Evolutionary conservation across 2,329 filamentous ascomycete genomes (phyloP), one percentile per base, ranked within the genome.

Genomic region (Fusarium kyushuense): DNA sequence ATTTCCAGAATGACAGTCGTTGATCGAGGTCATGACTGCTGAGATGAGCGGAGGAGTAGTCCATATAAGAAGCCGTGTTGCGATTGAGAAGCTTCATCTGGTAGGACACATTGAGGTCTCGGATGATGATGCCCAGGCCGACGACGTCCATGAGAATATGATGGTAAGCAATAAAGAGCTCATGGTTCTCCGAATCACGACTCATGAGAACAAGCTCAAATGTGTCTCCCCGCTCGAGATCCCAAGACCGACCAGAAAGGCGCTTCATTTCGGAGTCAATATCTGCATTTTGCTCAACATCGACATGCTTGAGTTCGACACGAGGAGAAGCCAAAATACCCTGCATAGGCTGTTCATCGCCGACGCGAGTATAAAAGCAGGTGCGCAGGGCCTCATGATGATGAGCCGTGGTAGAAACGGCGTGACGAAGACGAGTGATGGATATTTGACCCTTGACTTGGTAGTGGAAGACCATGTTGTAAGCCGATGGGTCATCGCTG

Each of bases 31-130:
- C 33, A 6, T 14, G 7, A 16, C 8, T 38, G 3, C n/a, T 19
- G 6, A 51, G 23, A 10, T 38, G 33, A 32, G 13, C 6, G 5
- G 47, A 29, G 23, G 47, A 38, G 36, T 51, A 51, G 2, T 51
- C 47, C 21, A 51, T 17, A 13, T 51, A 51, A 11, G 47, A 51
- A 38, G 47, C 23, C n/a, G n/a, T 4, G 11, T 51, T 35, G 23
- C 32, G 23, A n/a, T 51, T 35, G n/a, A 51, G 35, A 17, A 51
- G 48, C n/a, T 30, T 51, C 48, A 51, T 40, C n/a, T 51, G 51
- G 21, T 54, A 54, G 10, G 51, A 17, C 7, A 21, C 8, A 5
- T 54, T 19, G 29, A 54, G 21, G 21, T 54, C 51, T 4, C 38
- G 21, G 1, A 54, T 14, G 8, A 45, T 25, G 19, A 54, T 33